Base-by-base conservation (phyloP, 1,139 yeast species). In the Blastobotrys persicus region DNA sequence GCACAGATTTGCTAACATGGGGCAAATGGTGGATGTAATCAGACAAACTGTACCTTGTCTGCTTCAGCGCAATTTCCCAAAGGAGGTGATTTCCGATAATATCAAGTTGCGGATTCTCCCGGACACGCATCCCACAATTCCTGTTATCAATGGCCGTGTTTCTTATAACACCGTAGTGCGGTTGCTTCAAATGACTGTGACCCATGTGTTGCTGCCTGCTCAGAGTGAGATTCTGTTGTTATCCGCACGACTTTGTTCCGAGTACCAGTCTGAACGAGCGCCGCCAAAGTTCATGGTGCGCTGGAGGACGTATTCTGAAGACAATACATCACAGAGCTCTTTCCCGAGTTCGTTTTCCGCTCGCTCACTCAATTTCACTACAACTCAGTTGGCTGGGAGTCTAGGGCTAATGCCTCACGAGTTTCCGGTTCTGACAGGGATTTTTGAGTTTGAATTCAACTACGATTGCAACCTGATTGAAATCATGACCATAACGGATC, bases 401-500 rank as follows among this genome's bases (percentile, higher is more conserved):
- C 46, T 60, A 34, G 55, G 56, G 12, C 47, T 59, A n/a, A 49
- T 59, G n/a, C 62, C 63, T 2, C 57, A 59, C 35, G 63, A 59
- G 45, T 58, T 61, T 50, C 70, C 70, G 1, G 75, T 80, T 2
- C 64, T 83, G 12, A 75, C 79, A 46, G 96, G 96, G 0, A 70
- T 85, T 6, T 88, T 88, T 63, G 79, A 87, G 31, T 88, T 88
- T 63, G 95, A 86, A 59, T 73, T 88, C 53, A 80, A 77, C 61
- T 72, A 73, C 12, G 72, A 74, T 31, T 83, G 86, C 65, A 76
- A 79, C 47, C 63, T 73, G 53, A 79, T 88, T 19, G 50, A 74
- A 28, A 87, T 82, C n/a, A 92, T 88, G 63, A 83, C 89, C 1
- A 76, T 88, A 42, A 95, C 88, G 56, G 81, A 86, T 60, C 77